Evolutionary conservation across 495 filamentous ascomycete species (phyloP), one percentile per base, ranked within the genome.

Genomic region (Aspergillus nanangensis): DNA sequence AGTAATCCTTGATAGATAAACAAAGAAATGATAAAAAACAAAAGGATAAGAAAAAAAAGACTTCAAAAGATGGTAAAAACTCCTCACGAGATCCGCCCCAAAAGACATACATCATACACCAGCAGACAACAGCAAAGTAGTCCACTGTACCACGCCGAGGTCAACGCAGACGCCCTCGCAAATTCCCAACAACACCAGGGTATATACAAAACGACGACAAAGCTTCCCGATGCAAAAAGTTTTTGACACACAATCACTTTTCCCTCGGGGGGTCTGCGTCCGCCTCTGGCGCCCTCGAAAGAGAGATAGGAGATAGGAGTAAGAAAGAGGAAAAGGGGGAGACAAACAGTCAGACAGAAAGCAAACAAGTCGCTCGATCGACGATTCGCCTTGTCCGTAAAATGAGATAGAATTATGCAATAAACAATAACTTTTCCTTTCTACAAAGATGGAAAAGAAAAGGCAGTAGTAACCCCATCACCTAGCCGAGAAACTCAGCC

Each of bases 21-120:
- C 44, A 41, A 23, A 54, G 37, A 46, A 44, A 37, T 50, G 33
- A 38, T 23, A 55, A 51, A 43, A 41, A 50, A 53, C 15, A 53
- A 37, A 47, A 46, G 51, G 14, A 34, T 36, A 49, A 47, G 38
- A 45, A 38, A 43, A 41, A 43, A 45, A 48, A 33, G 5, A 15
- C n/a, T 9, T 17, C 3, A 51, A 52, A 44, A 47, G 23, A 51
- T 38, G 38, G 41, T 48, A 53, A 55, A 52, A 54, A 50, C 53
- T 55, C 54, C 34, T 44, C 36, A 56, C 39, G 38, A 51, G 47
- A 54, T 53, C 52, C 38, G 38, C 46, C 50, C 45, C 23, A 29
- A 29, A 29, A 5, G 33, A 46, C 60, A 49, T 63, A 61, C 56
- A 67, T 71, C 65, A 58, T 71, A 71, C 67, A 71, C 48, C 44